phyloP scores from a whole-genome alignment of 257 asterid genomes.

The Solanum medicagineum region DNA sequence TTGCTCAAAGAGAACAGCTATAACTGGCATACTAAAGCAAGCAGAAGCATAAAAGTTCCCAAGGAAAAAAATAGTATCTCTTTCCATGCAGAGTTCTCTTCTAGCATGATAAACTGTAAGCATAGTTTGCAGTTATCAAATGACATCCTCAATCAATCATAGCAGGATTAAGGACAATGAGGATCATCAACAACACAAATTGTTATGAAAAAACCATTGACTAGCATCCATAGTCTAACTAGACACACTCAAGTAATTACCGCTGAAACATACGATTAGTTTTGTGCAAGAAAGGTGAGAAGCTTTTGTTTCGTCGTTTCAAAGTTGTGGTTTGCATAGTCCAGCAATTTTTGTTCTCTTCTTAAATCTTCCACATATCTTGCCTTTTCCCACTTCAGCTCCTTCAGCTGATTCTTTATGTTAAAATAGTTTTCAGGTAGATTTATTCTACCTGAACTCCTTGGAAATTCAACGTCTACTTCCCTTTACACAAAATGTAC shows the following conservation, averaged over 20 bases:
- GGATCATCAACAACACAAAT: not conserved
- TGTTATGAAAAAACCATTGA: not conserved
- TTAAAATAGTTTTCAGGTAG: slow-evolving; percentile 25
- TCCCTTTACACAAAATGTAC: slow-evolving; percentile 25
- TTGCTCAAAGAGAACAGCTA: not conserved
- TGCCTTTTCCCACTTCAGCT: slow-evolving; percentile 51
- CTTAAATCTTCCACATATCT: slow-evolving; percentile 46
- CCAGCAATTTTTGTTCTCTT: slow-evolving; percentile 45
- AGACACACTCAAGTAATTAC: slow-evolving; percentile 13
- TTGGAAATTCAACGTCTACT: slow-evolving; percentile 50
- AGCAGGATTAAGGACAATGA: not conserved
- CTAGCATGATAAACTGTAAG: not conserved
- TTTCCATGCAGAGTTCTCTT: not conserved
- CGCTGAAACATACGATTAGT: slow-evolving; percentile 41
- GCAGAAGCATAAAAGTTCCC: not conserved
- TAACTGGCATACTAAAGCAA: not conserved
- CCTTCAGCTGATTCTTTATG: slow-evolving; percentile 37
- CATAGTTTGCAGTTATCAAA: not conserved
- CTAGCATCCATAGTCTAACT: not conserved
- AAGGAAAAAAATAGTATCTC: not conserved
- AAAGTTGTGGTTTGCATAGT: slow-evolving; percentile 27
- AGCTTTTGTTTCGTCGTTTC: slow-evolving; percentile 55
- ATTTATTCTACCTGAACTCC: slow-evolving; percentile 16
- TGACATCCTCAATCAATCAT: not conserved
- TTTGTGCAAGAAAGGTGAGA: slow-evolving; percentile 35